Percentiles rank a stretch among this genome's conserved stretches.
phyloP scores from a whole-genome alignment of 345 rosid species.

The Rhizophora apiculata region DNA sequence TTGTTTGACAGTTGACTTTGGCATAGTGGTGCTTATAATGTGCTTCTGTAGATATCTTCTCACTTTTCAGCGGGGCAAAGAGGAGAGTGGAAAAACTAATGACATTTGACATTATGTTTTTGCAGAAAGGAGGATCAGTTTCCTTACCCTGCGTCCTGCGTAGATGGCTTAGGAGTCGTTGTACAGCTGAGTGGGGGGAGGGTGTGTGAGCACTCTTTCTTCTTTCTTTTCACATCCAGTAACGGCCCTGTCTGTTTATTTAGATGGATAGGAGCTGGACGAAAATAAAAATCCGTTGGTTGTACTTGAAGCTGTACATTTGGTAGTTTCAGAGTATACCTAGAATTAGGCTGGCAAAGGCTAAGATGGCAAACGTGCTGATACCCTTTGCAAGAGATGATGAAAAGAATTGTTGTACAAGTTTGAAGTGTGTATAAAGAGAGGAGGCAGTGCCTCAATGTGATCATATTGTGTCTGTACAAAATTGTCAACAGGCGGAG shows the following conservation, averaged over 20 bases:
- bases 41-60: not conserved
- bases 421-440: slow-evolving; percentile 40
- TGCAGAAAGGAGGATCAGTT: slow-evolving; percentile 64
- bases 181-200: slow-evolving; percentile 72
- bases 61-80: not conserved
- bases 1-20: not conserved
- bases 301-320: slow-evolving; percentile 45
- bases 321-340: slow-evolving; percentile 48
- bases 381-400: slow-evolving; percentile 27
- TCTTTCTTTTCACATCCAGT: slow-evolving; percentile 23
- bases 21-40: not conserved
- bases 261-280: slow-evolving; percentile 35
- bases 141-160: slow-evolving; percentile 43
- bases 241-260: slow-evolving; percentile 33
- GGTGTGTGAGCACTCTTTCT: slow-evolving; percentile 36
- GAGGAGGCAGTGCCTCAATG: slow-evolving; percentile 23
- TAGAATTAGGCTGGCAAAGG: slow-evolving; percentile 43
- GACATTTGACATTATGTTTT: slow-evolving; percentile 6
- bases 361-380: slow-evolving; percentile 30
- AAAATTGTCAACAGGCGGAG: slow-evolving; percentile 33
- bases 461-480: slow-evolving; percentile 35
- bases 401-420: slow-evolving; percentile 31
- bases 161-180: slow-evolving; percentile 43
- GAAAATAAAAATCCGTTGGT: slow-evolving; percentile 34
- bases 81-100: not conserved